These are phyloP conservation scores for Ceriops decandra DNA, from an alignment of 345 rosid genomes.

Conservation along the genomic window DNA sequence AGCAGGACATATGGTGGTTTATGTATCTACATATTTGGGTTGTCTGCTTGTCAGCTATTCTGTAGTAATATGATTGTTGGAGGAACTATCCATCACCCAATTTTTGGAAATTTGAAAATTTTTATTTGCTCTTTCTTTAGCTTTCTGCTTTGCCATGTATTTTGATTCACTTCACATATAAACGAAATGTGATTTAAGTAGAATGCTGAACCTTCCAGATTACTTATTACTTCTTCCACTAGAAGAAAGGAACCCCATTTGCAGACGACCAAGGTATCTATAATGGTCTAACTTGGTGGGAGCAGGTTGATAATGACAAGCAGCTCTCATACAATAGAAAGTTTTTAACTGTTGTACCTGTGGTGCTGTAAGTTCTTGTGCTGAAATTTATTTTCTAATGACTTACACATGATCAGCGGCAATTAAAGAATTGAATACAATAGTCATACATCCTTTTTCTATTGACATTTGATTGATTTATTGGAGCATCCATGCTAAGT, in stretches of 20 bases:
- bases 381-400: background rate
- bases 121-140: background rate
- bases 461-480: too few relatives aligned
- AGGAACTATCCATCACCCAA: too few relatives aligned
- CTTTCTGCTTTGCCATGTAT: background rate
- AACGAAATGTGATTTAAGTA: slow-evolving; percentile 7
- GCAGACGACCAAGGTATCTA: slow-evolving; percentile 97
- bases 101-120: background rate
- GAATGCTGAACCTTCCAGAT: slow-evolving; percentile 43
- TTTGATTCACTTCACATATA: too few relatives aligned
- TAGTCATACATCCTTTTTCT: too few relatives aligned
- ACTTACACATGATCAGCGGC: too few relatives aligned
- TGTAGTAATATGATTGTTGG: too few relatives aligned
- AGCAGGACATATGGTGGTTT: too few relatives aligned
- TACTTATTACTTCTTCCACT: slow-evolving; percentile 93
- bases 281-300: slow-evolving; percentile 96
- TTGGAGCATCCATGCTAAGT: too few relatives aligned
- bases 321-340: slow-evolving; percentile 92
- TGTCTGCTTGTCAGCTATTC: too few relatives aligned
- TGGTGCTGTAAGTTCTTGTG: slow-evolving; percentile 67
- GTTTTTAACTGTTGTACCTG: slow-evolving; percentile 85
- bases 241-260: slow-evolving; percentile 99
- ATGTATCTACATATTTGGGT: too few relatives aligned
- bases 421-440: too few relatives aligned
- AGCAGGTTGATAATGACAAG: slow-evolving; percentile 90